These are phyloP conservation scores for Stygiomarasmius scandens DNA, from an alignment of 1,284 basidiomycete genomes.

Conservation along the genomic window DNA sequence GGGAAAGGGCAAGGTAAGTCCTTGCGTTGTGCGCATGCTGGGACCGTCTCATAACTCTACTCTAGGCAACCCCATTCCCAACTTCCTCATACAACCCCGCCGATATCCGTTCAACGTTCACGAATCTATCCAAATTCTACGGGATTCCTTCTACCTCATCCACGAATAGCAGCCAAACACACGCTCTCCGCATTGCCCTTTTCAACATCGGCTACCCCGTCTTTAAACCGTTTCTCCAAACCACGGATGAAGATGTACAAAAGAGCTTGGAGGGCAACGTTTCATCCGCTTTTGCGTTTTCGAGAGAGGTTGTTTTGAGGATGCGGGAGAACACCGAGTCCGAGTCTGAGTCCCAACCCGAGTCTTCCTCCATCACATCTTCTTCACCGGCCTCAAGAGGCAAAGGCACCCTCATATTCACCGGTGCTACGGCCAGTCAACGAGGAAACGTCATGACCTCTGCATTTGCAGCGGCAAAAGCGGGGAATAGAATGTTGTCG, in stretches of 20 bases:
- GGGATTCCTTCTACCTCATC: conserved; percentile 43
- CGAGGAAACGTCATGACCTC: conserved; percentile 69
- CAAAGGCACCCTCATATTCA: conserved; percentile 43
- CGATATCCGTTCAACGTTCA: conserved; percentile 57
- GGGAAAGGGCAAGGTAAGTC: conserved; percentile 58
- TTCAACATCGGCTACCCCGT: conserved; percentile 64
- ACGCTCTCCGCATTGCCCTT: conserved; percentile 61
- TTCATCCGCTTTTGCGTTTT: conserved; percentile 67
- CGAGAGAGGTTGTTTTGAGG: conserved; percentile 60
- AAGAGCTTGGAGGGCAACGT: conserved; percentile 57
- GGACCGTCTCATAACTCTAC: not conserved
- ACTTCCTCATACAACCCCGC: conserved; percentile 55
- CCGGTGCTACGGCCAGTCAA: conserved; percentile 72
- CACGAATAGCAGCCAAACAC: not conserved
- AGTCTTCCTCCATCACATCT: conserved; percentile 43
- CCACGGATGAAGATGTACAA: conserved; percentile 61
- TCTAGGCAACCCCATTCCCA: conserved; percentile 65
- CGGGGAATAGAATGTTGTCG: conserved; percentile 63
- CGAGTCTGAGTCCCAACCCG: conserved; percentile 38
- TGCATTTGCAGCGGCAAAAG: conserved; percentile 71
- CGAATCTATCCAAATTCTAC: conserved; percentile 39
- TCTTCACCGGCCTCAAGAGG: not conserved
- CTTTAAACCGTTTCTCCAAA: conserved; percentile 70
- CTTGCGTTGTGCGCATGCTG: too few relatives aligned
- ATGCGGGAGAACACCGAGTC: conserved; percentile 57